Evolutionary conservation across 441 rosid species (phyloP).

Genomic region (Isatis lusitanica): DNA sequence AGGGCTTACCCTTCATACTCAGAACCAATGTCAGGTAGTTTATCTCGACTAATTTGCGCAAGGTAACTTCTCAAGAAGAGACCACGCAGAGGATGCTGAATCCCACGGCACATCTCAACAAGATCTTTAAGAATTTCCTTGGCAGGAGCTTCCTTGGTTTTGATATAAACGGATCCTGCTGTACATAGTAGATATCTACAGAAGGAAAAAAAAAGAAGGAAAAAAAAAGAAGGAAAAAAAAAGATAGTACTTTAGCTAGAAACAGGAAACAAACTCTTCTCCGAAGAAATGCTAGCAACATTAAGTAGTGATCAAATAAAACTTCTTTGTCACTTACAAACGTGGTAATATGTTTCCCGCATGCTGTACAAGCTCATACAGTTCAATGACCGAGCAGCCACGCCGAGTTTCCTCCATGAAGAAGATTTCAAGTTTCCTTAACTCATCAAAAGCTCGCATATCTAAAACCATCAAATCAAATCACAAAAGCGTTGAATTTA

Average conservation of each 20-base stretch:
- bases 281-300: neutral
- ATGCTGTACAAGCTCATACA: constrained; percentile 95
- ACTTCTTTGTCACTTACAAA: constrained; percentile 53
- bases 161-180: constrained; percentile 76
- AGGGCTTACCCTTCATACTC: constrained; percentile 78
- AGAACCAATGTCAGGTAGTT: constrained; percentile 76
- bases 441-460: constrained; percentile 97
- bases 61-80: constrained; percentile 83
- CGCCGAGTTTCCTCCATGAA: constrained; percentile 93
- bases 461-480: constrained; percentile 45
- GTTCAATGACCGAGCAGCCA: constrained; percentile 92
- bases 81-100: constrained; percentile 82
- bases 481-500: neutral
- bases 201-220: constrained; percentile 23
- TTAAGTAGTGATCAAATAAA: neutral
- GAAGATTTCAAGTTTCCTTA: constrained; percentile 91
- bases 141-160: constrained; percentile 83
- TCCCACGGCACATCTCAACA: constrained; percentile 86
- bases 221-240: too few relatives aligned
- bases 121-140: constrained; percentile 83
- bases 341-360: constrained; percentile 98
- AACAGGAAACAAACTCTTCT: neutral
- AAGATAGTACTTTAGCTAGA: neutral
- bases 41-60: constrained; percentile 77
- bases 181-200: constrained; percentile 76